phyloP scores from a whole-genome alignment of 2,329 filamentous ascomycete species.

The Xylariales sp. region DNA sequence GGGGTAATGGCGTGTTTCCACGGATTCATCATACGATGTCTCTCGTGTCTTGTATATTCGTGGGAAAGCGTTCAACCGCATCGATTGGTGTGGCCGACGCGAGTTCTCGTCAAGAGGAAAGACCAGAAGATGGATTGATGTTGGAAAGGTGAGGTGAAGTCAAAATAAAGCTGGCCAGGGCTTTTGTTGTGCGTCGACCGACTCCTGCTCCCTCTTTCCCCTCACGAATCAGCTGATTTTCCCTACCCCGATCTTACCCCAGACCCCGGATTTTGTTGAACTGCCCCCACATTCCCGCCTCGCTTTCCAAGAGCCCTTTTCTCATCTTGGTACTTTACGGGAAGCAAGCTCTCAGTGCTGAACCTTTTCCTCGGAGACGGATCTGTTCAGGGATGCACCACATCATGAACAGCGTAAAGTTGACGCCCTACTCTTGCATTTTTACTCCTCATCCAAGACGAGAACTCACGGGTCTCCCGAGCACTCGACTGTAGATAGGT shows the following conservation, averaged over 20 bases:
- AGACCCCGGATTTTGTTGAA: conserved; percentile 4
- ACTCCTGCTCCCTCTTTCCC: conserved; percentile 3
- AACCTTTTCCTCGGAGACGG: too few relatives aligned
- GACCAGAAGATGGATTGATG: not conserved
- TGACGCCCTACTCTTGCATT: too few relatives aligned
- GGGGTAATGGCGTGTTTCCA: too few relatives aligned
- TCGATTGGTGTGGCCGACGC: not conserved
- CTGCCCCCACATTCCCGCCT: not conserved
- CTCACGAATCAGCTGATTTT: conserved; percentile 9
- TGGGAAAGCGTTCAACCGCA: not conserved
- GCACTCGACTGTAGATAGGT: too few relatives aligned
- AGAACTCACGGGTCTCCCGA: not conserved
- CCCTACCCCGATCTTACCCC: conserved; percentile 2
- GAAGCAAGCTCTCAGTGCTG: not conserved
- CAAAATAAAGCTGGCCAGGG: conserved; percentile 3
- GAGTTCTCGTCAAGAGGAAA: not conserved
- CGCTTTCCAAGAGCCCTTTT: not conserved
- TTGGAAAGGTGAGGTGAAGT: conserved; percentile 6
- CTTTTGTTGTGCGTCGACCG: not conserved
- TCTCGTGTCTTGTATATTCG: not conserved
- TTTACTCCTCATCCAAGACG: not conserved
- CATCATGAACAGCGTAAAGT: too few relatives aligned
- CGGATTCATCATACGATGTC: too few relatives aligned
- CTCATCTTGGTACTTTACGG: not conserved
- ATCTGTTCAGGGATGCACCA: too few relatives aligned